Evolutionary conservation across 306 rosid species (phyloP), one percentile per base, ranked within the genome.

Genomic region (Trifolium subterraneum): DNA sequence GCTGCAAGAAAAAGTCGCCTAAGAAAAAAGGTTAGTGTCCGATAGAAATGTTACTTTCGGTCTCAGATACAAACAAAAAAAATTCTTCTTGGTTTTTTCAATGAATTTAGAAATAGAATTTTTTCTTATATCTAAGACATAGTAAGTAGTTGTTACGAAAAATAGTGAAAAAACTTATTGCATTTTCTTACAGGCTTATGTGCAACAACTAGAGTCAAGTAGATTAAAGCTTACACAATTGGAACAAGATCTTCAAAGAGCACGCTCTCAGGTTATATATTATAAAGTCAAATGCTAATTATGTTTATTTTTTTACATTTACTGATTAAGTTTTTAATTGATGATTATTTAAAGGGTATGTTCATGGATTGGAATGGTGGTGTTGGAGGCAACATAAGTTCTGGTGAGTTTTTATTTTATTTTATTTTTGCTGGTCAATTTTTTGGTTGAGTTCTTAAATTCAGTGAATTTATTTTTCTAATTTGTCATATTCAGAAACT

Each of bases 1-100:
- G 98, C 98, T 62, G 97, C 98, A 71, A 89, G 86, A 85, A 93
- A 93, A 85, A 93, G 98, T 85, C 97, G 97, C 42, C 85, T 91
- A 16, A 89, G 97, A 75, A 93, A 93, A 68, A 93, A 93, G 96
- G 98, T 55, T 7, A 36, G 41, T 45, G 71, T 62, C 71, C 47
- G n/a, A n/a, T n/a, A n/a, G n/a, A n/a, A n/a, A n/a, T n/a, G n/a
- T n/a, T n/a, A n/a, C n/a, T n/a, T n/a, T n/a, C n/a, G n/a, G n/a
- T n/a, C n/a, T n/a, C n/a, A n/a, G n/a, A n/a, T n/a, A n/a, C n/a
- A n/a, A n/a, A n/a, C n/a, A n/a, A n/a, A n/a, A n/a, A n/a, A n/a
- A n/a, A n/a, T n/a, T n/a, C n/a, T n/a, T n/a, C n/a, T n/a, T n/a
- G n/a, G n/a, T n/a, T n/a, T n/a, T n/a, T n/a, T n/a, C n/a, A n/a